Percentiles rank a stretch among this genome's conserved stretches.
phyloP scores from a whole-genome alignment of 495 filamentous ascomycete species.

The Platismatia glauca region DNA sequence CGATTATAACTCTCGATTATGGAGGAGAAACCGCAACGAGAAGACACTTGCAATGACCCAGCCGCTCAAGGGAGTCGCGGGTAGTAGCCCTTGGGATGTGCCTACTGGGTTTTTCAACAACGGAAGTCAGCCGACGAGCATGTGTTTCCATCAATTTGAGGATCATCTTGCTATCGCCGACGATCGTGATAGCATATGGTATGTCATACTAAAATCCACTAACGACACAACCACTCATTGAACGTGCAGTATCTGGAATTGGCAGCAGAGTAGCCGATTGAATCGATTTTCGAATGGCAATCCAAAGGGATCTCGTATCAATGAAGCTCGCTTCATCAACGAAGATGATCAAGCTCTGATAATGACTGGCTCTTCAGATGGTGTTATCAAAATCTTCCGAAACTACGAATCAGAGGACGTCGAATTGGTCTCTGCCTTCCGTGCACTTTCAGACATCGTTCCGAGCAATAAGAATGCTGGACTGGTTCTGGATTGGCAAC shows the following conservation, averaged over 20 bases:
- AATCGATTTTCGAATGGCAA: constrained; percentile 91
- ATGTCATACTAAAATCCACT: constrained; percentile 22
- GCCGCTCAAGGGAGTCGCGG: constrained; percentile 78
- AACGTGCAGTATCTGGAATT: constrained; percentile 73
- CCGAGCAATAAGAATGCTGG: constrained; percentile 88
- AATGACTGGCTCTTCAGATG: constrained; percentile 91
- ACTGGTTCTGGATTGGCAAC: constrained; percentile 96
- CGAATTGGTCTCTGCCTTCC: constrained; percentile 86
- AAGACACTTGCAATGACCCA: constrained; percentile 85
- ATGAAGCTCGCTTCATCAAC: constrained; percentile 92
- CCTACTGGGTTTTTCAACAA: constrained; percentile 74
- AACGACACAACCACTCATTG: constrained; percentile 24
- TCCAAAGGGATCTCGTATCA: constrained; percentile 81
- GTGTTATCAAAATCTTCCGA: constrained; percentile 85
- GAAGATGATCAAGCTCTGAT: constrained; percentile 93
- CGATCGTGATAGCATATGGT: constrained; percentile 76
- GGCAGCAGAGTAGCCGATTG: constrained; percentile 61
- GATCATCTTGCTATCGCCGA: constrained; percentile 91
- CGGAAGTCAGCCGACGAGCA: constrained; percentile 73
- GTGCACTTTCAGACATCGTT: constrained; percentile 84
- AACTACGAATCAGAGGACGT: constrained; percentile 68
- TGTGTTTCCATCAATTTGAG: constrained; percentile 98
- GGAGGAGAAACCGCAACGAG: constrained; percentile 89
- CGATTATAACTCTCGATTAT: constrained; percentile 94
- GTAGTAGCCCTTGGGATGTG: constrained; percentile 74